phyloP scores from a whole-genome alignment of 805 yeast genomes.

The Kuraishia hungarica region DNA sequence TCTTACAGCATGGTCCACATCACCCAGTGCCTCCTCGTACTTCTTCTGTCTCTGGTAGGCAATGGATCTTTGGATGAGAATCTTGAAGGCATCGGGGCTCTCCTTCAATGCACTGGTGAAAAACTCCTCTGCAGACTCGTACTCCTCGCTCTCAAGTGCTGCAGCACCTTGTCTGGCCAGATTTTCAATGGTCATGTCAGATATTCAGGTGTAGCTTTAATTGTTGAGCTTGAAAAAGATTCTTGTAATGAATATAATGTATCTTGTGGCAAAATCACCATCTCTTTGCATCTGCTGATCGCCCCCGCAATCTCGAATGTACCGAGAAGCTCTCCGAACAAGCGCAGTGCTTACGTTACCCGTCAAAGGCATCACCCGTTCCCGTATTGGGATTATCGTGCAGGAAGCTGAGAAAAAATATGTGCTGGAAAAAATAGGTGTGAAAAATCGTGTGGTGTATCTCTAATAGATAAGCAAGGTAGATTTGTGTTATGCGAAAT shows the following conservation, averaged over 20 bases:
- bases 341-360: background rate
- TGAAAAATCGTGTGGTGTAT: background rate
- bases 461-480: background rate
- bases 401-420: background rate
- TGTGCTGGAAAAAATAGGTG: background rate
- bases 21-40: constrained; percentile 38
- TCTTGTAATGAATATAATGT: no score
- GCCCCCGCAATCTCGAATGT: background rate
- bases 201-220: no score
- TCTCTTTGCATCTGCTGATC: no score
- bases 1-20: constrained; percentile 33
- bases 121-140: constrained; percentile 31
- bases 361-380: background rate
- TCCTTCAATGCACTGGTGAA: constrained; percentile 32
- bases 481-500: background rate
- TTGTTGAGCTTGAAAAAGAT: no score
- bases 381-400: background rate
- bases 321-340: background rate
- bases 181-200: constrained; percentile 23
- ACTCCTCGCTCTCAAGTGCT: constrained; percentile 36
- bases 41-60: constrained; percentile 37
- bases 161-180: constrained; percentile 26
- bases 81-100: constrained; percentile 35
- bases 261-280: no score
- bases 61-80: constrained; percentile 40